Evolutionary conservation across 768 basidiomycete genomes (phyloP).

Genomic region (Hygrophoropsis aurantiaca): DNA sequence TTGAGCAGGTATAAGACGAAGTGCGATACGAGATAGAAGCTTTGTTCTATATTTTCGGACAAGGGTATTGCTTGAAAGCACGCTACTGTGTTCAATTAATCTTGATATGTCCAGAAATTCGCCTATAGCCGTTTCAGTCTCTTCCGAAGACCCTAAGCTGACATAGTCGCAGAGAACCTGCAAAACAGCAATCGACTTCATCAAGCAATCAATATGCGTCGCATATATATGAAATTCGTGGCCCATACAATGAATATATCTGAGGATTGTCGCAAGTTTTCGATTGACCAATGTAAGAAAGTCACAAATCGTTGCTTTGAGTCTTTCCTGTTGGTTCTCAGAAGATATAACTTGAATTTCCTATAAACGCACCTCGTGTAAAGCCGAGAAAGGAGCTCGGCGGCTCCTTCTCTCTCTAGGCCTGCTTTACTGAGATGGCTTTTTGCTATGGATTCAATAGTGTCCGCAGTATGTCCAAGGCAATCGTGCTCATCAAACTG

Average conservation of each 20-base stretch:
- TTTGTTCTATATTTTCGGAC: constrained; percentile 72
- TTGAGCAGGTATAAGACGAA: constrained; percentile 58
- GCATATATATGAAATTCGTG: not conserved
- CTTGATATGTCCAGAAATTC: constrained; percentile 46
- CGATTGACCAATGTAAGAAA: constrained; percentile 52
- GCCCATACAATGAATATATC: constrained; percentile 52
- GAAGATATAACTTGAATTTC: constrained; percentile 10
- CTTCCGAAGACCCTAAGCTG: constrained; percentile 60
- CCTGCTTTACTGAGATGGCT: constrained; percentile 65
- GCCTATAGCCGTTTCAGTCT: constrained; percentile 43
- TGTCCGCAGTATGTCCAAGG: constrained; percentile 52
- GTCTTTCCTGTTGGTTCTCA: constrained; percentile 50
- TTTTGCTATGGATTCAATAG: constrained; percentile 60
- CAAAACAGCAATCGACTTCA: constrained; percentile 66
- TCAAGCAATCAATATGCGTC: not conserved
- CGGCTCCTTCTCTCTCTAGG: constrained; percentile 82
- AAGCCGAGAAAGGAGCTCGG: constrained; percentile 74
- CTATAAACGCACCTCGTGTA: constrained; percentile 65
- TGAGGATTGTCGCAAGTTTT: constrained; percentile 35
- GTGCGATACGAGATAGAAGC: constrained; percentile 61
- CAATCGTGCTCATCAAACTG: constrained; percentile 72
- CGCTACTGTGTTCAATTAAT: constrained; percentile 38
- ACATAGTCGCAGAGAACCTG: constrained; percentile 70
- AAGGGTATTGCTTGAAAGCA: constrained; percentile 56
- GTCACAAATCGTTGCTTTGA: constrained; percentile 44